These are phyloP conservation scores for Pseudonitzschia multiseries DNA, from an alignment of 108 stramenopile genomes.

Conservation along the genomic window DNA sequence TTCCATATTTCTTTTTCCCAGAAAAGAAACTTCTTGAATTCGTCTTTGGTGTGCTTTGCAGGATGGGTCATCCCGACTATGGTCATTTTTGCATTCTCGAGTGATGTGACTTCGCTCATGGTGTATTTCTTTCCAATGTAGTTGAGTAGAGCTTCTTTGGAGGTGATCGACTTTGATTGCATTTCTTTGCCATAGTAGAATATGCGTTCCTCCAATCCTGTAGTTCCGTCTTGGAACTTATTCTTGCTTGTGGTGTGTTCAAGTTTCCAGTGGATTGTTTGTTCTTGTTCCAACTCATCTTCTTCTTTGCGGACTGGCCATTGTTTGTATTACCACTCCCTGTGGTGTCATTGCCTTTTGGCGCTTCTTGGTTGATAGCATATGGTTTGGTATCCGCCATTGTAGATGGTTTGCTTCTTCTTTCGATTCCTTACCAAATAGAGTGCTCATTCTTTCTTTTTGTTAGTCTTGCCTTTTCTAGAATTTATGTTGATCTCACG, in stretches of 20 bases:
- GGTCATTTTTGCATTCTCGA: background rate
- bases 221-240: background rate
- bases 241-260: background rate
- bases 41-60: background rate
- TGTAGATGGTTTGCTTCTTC: too few species aligned
- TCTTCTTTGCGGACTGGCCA: too few species aligned
- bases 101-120: background rate
- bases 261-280: too few species aligned
- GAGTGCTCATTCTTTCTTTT: too few species aligned
- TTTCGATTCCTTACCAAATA: too few species aligned
- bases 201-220: background rate
- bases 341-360: too few species aligned
- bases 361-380: too few species aligned
- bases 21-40: background rate
- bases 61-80: background rate
- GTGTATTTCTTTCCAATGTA: background rate
- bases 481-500: too few species aligned
- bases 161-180: background rate
- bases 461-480: too few species aligned
- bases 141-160: background rate
- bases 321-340: too few species aligned
- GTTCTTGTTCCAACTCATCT: too few species aligned
- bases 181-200: slow-evolving; percentile 3
- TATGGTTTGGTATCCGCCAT: too few species aligned
- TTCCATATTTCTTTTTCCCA: background rate